Conservation (phyloP, 1,284 basidiomycete genomes). For the Somion occarium region DNA sequence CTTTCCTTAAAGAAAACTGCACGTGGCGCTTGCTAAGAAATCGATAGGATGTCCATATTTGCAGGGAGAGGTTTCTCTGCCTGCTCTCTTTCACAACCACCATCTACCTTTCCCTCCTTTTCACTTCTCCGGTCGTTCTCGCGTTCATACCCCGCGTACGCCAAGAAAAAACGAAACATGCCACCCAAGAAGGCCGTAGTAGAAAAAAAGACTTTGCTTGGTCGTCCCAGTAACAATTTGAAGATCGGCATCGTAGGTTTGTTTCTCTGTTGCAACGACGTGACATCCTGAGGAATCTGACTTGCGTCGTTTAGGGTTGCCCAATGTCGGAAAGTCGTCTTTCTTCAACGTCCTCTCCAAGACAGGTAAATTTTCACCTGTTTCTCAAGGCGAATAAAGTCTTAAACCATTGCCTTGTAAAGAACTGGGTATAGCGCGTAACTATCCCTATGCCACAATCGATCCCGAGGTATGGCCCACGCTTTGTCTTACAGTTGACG, state of each 20-base stretch:
- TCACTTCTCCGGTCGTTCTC: slow-evolving; percentile 17
- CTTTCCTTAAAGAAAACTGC: not conserved
- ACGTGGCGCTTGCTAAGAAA: slow-evolving; percentile 1
- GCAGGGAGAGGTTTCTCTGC: slow-evolving; percentile 2
- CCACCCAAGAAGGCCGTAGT: slow-evolving; percentile 82
- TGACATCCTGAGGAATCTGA: slow-evolving; percentile 13
- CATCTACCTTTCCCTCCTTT: slow-evolving; percentile 10
- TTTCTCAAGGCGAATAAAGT: slow-evolving; percentile 10
- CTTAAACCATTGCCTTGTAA: slow-evolving; percentile 33
- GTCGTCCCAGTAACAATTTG: slow-evolving; percentile 89
- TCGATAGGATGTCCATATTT: slow-evolving; percentile 5
- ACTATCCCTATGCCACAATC: slow-evolving; percentile 98
- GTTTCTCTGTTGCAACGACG: slow-evolving; percentile 37
- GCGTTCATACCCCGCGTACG: slow-evolving; percentile 14
- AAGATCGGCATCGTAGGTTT: slow-evolving; percentile 96
- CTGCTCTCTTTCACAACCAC: slow-evolving; percentile 3
- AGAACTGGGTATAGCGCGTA: slow-evolving; percentile 97
- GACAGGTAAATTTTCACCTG: slow-evolving; percentile 54
- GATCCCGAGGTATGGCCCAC: slow-evolving; percentile 59
- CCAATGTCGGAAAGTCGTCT: slow-evolving; percentile 93
- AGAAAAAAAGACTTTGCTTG: slow-evolving; percentile 85
- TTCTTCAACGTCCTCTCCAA: slow-evolving; percentile 96
- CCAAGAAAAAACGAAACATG: slow-evolving; percentile 45
- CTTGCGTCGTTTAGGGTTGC: slow-evolving; percentile 55
- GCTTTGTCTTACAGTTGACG: not conserved